Percentiles rank a stretch among this genome's conserved stretches.
Conservation (phyloP, 148 eudicot genomes). For the Amaranthus palmeri region DNA sequence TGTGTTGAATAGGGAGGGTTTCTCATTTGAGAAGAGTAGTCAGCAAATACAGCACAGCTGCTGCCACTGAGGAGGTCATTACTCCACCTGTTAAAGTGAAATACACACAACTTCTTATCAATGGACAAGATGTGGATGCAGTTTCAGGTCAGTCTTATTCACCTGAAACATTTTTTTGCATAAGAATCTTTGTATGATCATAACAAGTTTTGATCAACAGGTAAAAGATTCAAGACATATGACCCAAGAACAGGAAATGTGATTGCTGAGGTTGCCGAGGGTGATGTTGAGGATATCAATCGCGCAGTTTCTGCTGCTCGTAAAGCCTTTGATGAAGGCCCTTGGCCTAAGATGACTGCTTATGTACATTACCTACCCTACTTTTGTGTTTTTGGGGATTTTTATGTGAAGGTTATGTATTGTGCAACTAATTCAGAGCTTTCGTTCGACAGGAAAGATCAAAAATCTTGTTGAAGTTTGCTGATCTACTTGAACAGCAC, state of each 20-base stretch:
- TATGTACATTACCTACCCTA: conserved; percentile 40
- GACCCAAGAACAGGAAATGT: conserved; percentile 82
- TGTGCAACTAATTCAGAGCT: background rate
- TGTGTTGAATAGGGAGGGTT: conserved; percentile 33
- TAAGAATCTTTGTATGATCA: background rate
- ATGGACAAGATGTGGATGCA: conserved; percentile 67
- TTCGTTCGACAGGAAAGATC: conserved; percentile 46
- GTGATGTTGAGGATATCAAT: conserved; percentile 68
- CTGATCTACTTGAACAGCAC: conserved; percentile 71
- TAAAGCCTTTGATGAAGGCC: conserved; percentile 82
- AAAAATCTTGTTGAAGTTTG: conserved; percentile 44
- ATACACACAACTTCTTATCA: conserved; percentile 55
- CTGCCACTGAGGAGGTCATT: conserved; percentile 48
- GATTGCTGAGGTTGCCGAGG: conserved; percentile 72
- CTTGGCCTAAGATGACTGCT: conserved; percentile 86
- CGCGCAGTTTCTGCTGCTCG: conserved; percentile 79
- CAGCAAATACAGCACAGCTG: conserved; percentile 45
- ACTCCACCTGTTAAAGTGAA: conserved; percentile 52
- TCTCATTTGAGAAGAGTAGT: conserved; percentile 29
- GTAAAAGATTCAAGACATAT: conserved; percentile 55
- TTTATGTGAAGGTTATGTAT: background rate
- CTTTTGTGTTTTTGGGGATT: background rate
- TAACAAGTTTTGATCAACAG: conserved; percentile 22
- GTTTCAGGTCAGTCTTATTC: conserved; percentile 42
- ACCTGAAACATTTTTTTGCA: background rate